Base-by-base conservation (phyloP, 139 green algal species). In the Chlamydomonas sp. region DNA sequence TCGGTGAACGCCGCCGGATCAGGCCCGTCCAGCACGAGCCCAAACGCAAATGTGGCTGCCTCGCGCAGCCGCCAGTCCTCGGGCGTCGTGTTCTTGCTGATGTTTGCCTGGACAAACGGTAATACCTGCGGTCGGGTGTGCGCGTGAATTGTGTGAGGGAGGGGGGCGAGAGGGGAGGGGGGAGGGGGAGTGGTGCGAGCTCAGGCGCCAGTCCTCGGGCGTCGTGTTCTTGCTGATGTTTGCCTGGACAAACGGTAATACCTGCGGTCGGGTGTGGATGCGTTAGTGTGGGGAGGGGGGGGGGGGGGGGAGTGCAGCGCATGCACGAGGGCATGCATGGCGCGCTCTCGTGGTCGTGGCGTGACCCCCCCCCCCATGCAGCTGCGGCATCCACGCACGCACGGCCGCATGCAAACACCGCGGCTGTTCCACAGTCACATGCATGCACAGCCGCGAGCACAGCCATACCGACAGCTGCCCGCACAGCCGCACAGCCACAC, bases 1-100 rank as follows among this genome's bases (percentile, higher is more conserved):
- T 77, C 71, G 33, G 73, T 73, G 37, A 98, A 79, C 20, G 80
- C 73, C 10, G 79, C 70, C 26, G 73, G 67, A 26, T 65, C 67
- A 3, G 94, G 93, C 0, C 95, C 95, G 70, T 98, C 92, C 69
- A 99, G 79, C 63, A 99, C 96, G 38, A 84, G 89, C 26, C 95
- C 92, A 80, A 98, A 98, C 0, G 93, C 94, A 76, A 95, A 96
- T 22, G 91, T 97, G 28, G 95, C 93, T 4, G 91, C 95, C 76
- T 99, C 95, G 3, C 93, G 73, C n/a, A 73, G 72, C 5, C 90
- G 86, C 95, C 95, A 99, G 76, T 96, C 88, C 37, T 91, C 83
- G 33, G 85, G 72, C 2, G 35, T 71, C 5, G 58, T 71, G 29
- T 83, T 83, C 43, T 89, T 90, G 65, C 77, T 76, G 69, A 98